Conservation (phyloP, 2,329 filamentous ascomycete species). For the Tolypocladium endophyticum region DNA sequence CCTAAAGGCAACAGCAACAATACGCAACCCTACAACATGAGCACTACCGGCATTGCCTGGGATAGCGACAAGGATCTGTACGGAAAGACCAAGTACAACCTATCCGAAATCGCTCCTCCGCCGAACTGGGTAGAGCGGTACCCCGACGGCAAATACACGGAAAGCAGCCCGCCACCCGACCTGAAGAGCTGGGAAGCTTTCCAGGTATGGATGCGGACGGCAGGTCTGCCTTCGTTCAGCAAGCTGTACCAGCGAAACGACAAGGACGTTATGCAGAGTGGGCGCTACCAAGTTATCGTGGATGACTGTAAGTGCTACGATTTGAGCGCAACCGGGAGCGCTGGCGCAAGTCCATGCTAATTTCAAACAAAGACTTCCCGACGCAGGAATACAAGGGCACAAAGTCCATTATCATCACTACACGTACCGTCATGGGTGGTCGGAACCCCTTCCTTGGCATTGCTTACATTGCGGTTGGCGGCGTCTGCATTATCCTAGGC, state of each 20-base stretch:
- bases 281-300: slow-evolving; percentile 69
- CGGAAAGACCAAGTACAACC: slow-evolving; percentile 54
- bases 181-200: slow-evolving; percentile 71
- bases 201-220: slow-evolving; percentile 98
- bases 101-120: slow-evolving; percentile 61
- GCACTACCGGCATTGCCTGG: slow-evolving; percentile 77
- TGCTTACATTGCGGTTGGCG: slow-evolving; percentile 87
- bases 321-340: background rate
- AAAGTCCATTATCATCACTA: slow-evolving; percentile 84
- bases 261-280: slow-evolving; percentile 50
- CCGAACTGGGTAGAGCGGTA: slow-evolving; percentile 74
- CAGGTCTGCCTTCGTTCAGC: slow-evolving; percentile 86
- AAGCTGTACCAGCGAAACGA: slow-evolving; percentile 86
- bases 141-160: slow-evolving; percentile 59
- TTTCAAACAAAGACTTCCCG: slow-evolving; percentile 56
- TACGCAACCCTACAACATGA: slow-evolving; percentile 60
- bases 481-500: slow-evolving; percentile 82
- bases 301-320: slow-evolving; percentile 55
- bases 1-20: slow-evolving; percentile 19
- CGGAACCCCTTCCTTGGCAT: slow-evolving; percentile 95
- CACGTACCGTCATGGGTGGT: slow-evolving; percentile 84
- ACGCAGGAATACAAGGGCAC: slow-evolving; percentile 71
- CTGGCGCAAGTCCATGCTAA: background rate
- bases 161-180: slow-evolving; percentile 55
- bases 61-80: slow-evolving; percentile 72